These are phyloP conservation scores for Pestalotiopsis sp. DNA, from an alignment of 2,329 filamentous ascomycete genomes.

Conservation along the genomic window DNA sequence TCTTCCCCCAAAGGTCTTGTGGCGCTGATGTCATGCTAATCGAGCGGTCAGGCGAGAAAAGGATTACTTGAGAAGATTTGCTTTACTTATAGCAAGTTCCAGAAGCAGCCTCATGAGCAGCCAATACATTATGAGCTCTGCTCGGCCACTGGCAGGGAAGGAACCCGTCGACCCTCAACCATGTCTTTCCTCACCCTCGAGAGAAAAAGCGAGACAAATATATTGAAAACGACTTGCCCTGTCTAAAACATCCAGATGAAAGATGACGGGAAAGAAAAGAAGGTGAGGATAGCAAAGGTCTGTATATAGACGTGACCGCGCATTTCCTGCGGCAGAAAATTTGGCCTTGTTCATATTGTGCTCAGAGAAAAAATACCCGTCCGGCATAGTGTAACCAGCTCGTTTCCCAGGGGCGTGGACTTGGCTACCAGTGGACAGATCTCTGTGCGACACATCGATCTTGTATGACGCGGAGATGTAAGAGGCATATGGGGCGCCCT, in stretches of 20 bases:
- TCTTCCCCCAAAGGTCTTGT: neutral
- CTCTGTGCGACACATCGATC: conserved; percentile 5
- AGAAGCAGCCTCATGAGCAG: neutral
- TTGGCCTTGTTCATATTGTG: conserved; percentile 7
- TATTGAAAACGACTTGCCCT: conserved; percentile 6
- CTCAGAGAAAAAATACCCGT: conserved; percentile 8
- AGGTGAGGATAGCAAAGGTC: neutral
- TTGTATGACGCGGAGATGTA: conserved; percentile 8
- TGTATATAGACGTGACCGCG: conserved; percentile 12
- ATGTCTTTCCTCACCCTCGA: neutral
- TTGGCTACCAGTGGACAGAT: conserved; percentile 1
- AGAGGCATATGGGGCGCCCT: neutral
- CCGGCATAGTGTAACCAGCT: conserved; percentile 5
- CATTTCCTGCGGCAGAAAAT: neutral
- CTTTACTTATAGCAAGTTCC: conserved; percentile 12
- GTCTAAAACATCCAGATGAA: conserved; percentile 15
- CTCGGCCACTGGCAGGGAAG: conserved; percentile 2
- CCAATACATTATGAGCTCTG: neutral
- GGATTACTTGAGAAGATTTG: neutral
- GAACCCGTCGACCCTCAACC: neutral
- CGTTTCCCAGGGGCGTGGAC: conserved; percentile 10
- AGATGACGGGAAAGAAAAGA: conserved; percentile 4
- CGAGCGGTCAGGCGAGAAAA: neutral
- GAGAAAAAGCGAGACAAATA: conserved; percentile 13
- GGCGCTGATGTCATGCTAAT: neutral